Percentiles rank a stretch among this genome's conserved stretches.
Conservation (phyloP, 148 eudicot genomes). For the Salicornia ramosissima region DNA sequence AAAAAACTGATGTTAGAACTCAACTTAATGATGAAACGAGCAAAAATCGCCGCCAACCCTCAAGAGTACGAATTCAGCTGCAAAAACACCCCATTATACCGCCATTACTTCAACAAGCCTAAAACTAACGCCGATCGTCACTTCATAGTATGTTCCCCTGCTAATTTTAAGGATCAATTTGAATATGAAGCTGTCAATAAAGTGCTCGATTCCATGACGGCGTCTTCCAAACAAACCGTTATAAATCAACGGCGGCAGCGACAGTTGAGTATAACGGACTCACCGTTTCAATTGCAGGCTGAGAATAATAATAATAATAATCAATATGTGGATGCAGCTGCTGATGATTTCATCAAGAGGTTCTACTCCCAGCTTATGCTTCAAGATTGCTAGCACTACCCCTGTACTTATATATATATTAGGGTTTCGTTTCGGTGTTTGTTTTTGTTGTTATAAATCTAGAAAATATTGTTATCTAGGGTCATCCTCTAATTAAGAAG, state of each 20-base stretch:
- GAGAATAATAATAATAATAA: constrained; percentile 27
- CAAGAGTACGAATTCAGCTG: constrained; percentile 85
- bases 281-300: constrained; percentile 52
- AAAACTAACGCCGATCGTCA: background rate
- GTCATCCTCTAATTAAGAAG: too few species aligned
- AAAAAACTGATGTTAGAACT: constrained; percentile 43
- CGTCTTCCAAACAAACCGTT: constrained; percentile 21
- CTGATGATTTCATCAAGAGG: constrained; percentile 58
- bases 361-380: constrained; percentile 51
- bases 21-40: constrained; percentile 50
- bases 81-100: constrained; percentile 48
- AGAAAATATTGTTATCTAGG: too few species aligned
- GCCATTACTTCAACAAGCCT: constrained; percentile 15
- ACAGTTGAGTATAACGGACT: constrained; percentile 68
- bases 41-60: constrained; percentile 46
- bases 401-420: too few species aligned
- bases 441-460: too few species aligned
- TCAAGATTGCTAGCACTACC: constrained; percentile 27
- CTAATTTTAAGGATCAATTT: background rate
- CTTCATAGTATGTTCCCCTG: background rate
- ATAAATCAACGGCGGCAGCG: constrained; percentile 28
- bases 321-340: constrained; percentile 51
- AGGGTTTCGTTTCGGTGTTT: too few species aligned
- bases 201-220: constrained; percentile 35
- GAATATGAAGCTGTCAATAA: constrained; percentile 13